These are phyloP conservation scores for Pyrenophora seminiperda DNA, from an alignment of 2,329 filamentous ascomycete species.

Conservation along the genomic window DNA sequence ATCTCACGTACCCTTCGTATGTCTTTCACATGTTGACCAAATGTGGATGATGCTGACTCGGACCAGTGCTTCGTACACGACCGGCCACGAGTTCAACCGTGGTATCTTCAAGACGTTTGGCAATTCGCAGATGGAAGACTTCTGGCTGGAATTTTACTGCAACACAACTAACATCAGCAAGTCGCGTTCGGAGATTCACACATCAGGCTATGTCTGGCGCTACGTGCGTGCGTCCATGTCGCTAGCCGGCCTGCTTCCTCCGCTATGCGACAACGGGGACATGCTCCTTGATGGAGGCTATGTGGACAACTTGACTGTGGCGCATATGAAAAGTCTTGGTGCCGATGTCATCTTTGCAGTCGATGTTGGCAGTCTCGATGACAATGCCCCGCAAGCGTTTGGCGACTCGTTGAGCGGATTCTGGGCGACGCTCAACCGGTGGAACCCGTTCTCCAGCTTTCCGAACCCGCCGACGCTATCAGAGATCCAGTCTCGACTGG, in stretches of 20 bases:
- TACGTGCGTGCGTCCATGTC: conserved; percentile 98
- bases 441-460: conserved; percentile 89
- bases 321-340: conserved; percentile 94
- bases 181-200: conserved; percentile 88
- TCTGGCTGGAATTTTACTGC: conserved; percentile 98
- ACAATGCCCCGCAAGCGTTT: conserved; percentile 88
- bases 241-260: conserved; percentile 86
- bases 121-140: conserved; percentile 96
- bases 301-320: conserved; percentile 94
- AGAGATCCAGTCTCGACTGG: conserved; percentile 92
- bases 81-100: conserved; percentile 97
- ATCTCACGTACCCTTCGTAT: conserved; percentile 88
- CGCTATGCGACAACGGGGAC: conserved; percentile 93
- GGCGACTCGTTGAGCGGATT: conserved; percentile 93
- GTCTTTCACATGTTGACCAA: conserved; percentile 12
- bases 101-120: conserved; percentile 99
- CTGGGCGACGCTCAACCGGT: conserved; percentile 93
- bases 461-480: conserved; percentile 93
- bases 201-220: conserved; percentile 94
- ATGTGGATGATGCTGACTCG: conserved; percentile 14
- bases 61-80: conserved; percentile 81
- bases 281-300: conserved; percentile 98
- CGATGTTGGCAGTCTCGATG: conserved; percentile 90
- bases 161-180: conserved; percentile 99
- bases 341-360: conserved; percentile 94